Conservation (phyloP, 1,284 basidiomycete genomes). For the Boletellus sp. region DNA sequence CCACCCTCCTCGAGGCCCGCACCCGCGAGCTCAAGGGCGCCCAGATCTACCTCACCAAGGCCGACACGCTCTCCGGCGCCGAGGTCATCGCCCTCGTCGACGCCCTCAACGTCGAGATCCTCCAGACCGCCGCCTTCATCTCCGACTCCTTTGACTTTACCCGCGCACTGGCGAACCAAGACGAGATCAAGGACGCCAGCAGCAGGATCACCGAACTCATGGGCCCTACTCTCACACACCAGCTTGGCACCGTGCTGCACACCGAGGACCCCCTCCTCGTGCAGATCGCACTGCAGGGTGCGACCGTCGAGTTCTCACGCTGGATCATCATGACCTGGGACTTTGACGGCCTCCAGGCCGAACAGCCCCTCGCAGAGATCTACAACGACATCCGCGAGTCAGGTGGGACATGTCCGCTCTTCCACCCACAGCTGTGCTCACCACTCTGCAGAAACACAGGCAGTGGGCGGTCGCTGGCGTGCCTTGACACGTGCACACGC, state of each 20-base stretch:
- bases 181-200: conserved; percentile 33
- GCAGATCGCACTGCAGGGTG: conserved; percentile 51
- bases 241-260: conserved; percentile 36
- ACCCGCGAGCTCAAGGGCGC: conserved; percentile 45
- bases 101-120: conserved; percentile 47
- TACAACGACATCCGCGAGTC: conserved; percentile 44
- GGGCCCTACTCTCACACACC: conserved; percentile 34
- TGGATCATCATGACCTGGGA: conserved; percentile 51
- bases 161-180: conserved; percentile 23
- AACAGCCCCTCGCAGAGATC: conserved; percentile 41
- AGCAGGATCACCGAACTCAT: conserved; percentile 35
- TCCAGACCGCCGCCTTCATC: conserved; percentile 47
- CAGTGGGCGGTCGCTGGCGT: conserved; percentile 52
- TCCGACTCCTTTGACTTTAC: conserved; percentile 42
- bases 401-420: conserved; percentile 32
- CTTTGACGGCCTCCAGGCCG: conserved; percentile 43
- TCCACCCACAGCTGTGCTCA: neutral
- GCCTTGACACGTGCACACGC: conserved; percentile 46
- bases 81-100: conserved; percentile 47
- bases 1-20: conserved; percentile 39
- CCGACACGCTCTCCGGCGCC: conserved; percentile 43
- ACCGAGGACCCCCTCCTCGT: conserved; percentile 43
- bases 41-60: conserved; percentile 44
- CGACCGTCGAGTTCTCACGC: conserved; percentile 40
- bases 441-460: conserved; percentile 41